phyloP scores from a whole-genome alignment of 371 early-diverging fungal species.

The Massospora cicadina region DNA sequence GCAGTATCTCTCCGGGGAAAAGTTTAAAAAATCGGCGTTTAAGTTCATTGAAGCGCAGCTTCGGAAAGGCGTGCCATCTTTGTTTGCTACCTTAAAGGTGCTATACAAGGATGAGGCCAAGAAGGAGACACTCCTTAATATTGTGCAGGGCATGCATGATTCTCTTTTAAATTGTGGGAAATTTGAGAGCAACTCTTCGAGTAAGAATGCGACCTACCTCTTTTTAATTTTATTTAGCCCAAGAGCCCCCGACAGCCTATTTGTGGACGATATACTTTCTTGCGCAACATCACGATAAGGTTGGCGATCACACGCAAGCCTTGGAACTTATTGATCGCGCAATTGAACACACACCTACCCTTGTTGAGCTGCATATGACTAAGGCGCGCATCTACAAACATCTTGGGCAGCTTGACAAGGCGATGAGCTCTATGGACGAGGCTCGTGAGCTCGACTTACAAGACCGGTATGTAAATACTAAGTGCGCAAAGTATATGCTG shows the following conservation, averaged over 20 bases:
- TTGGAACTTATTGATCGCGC: slow-evolving; percentile 59
- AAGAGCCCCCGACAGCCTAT: slow-evolving; percentile 62
- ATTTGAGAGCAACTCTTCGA: slow-evolving; percentile 19
- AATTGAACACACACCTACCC: slow-evolving; percentile 63
- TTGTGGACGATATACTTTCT: slow-evolving; percentile 80
- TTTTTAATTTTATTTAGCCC: slow-evolving; percentile 1
- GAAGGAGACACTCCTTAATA: slow-evolving; percentile 35
- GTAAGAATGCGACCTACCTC: slow-evolving; percentile 13
- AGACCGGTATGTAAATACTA: slow-evolving; percentile 90
- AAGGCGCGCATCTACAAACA: slow-evolving; percentile 92
- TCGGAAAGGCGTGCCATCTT: slow-evolving; percentile 81
- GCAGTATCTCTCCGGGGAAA: slow-evolving; percentile 31
- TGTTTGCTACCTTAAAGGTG: slow-evolving; percentile 63
- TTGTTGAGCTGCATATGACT: slow-evolving; percentile 81
- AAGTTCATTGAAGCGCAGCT: slow-evolving; percentile 46
- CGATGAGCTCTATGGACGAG: slow-evolving; percentile 56
- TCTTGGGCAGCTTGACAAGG: slow-evolving; percentile 46
- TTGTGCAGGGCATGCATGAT: slow-evolving; percentile 35
- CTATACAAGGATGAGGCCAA: slow-evolving; percentile 51
- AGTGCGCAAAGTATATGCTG: slow-evolving; percentile 86
- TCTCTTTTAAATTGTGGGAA: slow-evolving; percentile 28
- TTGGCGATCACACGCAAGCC: slow-evolving; percentile 43
- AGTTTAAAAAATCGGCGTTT: slow-evolving; percentile 42
- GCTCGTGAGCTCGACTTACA: slow-evolving; percentile 80
- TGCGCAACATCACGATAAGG: slow-evolving; percentile 68